Evolutionary conservation across 768 basidiomycete genomes (phyloP).

Genomic region (Piloderma croceum): DNA sequence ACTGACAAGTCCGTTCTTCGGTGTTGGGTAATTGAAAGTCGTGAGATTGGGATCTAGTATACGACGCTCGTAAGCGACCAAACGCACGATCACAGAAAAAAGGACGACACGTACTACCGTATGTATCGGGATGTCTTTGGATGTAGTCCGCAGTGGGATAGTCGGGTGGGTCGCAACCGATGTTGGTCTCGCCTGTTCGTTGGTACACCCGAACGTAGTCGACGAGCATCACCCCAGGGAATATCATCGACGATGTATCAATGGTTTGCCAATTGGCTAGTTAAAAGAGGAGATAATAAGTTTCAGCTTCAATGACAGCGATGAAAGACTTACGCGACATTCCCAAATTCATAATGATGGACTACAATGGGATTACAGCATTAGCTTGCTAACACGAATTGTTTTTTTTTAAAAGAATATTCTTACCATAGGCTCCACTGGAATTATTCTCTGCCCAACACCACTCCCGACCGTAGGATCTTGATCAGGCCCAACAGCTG

Average conservation of each 20-base stretch:
- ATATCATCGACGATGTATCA: conserved; percentile 38
- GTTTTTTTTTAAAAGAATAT: too few species aligned
- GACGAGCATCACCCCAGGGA: conserved; percentile 46
- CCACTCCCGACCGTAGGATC: conserved; percentile 29
- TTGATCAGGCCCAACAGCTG: conserved; percentile 46
- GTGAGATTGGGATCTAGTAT: neutral
- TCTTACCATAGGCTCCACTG: conserved; percentile 47
- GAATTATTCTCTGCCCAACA: conserved; percentile 54
- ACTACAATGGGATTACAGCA: too few species aligned
- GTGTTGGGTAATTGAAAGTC: neutral
- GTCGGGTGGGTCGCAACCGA: conserved; percentile 45
- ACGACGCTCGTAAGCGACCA: neutral
- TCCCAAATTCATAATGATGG: conserved; percentile 57
- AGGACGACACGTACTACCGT: neutral
- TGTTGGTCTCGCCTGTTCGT: conserved; percentile 31
- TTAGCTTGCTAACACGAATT: too few species aligned
- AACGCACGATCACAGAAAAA: neutral
- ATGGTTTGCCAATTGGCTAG: conserved; percentile 63
- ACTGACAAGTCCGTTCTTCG: neutral
- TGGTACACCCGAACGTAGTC: conserved; percentile 66
- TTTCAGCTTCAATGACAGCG: too few species aligned
- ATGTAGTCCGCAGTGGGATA: conserved; percentile 47
- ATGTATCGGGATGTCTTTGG: conserved; percentile 3
- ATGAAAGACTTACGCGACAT: conserved; percentile 41
- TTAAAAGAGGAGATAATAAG: conserved; percentile 1